Conservation (phyloP, 352 stramenopile species). For the Phytophthora hybrid region DNA sequence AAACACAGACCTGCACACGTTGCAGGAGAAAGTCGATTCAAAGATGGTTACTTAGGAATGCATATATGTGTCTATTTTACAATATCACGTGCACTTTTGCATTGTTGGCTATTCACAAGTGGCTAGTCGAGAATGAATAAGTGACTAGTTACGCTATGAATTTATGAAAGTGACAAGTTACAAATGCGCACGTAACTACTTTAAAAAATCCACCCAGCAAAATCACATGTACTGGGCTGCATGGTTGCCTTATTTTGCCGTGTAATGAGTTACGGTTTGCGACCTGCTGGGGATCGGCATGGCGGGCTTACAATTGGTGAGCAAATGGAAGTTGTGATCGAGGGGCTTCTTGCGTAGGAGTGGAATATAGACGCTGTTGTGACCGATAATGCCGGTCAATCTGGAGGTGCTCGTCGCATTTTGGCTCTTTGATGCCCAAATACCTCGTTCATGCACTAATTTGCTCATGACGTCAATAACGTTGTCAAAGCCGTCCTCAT, state of each 20-base stretch:
- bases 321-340: conserved; percentile 18
- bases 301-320: conserved; percentile 17
- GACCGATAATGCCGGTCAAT: conserved; percentile 27
- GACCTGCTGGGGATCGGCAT: conserved; percentile 13
- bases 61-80: too few relatives aligned
- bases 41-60: too few relatives aligned
- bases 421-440: conserved; percentile 25
- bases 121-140: too few relatives aligned
- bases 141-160: too few relatives aligned
- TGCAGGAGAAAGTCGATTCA: too few relatives aligned
- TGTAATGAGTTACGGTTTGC: conserved; percentile 12
- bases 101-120: too few relatives aligned
- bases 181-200: too few relatives aligned
- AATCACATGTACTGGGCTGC: conserved; percentile 15
- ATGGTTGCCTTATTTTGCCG: conserved; percentile 7
- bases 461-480: conserved; percentile 13
- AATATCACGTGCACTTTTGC: too few relatives aligned
- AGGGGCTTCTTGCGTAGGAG: conserved; percentile 6
- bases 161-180: too few relatives aligned
- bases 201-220: too few relatives aligned
- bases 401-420: conserved; percentile 17
- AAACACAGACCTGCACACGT: too few relatives aligned
- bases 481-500: too few relatives aligned
- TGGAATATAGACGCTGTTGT: conserved; percentile 20
- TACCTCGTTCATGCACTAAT: conserved; percentile 22